These are phyloP conservation scores for Aspergillus conjunctus DNA, from an alignment of 495 filamentous ascomycete species.

Conservation along the genomic window DNA sequence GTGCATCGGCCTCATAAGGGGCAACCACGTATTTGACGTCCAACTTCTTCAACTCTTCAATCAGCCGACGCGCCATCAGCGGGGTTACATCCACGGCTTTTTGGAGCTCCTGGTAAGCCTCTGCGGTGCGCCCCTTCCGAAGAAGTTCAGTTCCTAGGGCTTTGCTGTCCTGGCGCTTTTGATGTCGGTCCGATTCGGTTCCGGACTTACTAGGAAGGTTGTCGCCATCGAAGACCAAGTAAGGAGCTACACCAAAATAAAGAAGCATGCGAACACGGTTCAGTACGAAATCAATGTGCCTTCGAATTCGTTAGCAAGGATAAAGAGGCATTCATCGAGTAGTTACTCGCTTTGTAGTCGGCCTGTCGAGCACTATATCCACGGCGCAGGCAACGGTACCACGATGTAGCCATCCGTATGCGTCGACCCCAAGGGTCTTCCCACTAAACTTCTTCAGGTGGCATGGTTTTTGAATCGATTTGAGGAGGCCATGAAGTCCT, in stretches of 20 bases:
- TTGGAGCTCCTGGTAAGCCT: slow-evolving; percentile 85
- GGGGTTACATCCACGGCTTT: slow-evolving; percentile 97
- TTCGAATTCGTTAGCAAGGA: slow-evolving; percentile 33
- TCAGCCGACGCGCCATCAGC: slow-evolving; percentile 88
- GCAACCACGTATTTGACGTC: slow-evolving; percentile 88
- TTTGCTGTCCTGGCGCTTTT: slow-evolving; percentile 72
- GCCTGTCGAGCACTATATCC: slow-evolving; percentile 84
- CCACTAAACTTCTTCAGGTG: slow-evolving; percentile 86
- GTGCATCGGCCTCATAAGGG: slow-evolving; percentile 96
- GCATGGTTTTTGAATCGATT: slow-evolving; percentile 89
- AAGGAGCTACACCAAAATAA: slow-evolving; percentile 89
- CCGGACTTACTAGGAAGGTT: slow-evolving; percentile 91
- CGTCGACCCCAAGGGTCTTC: slow-evolving; percentile 89
- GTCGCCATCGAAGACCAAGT: slow-evolving; percentile 94
- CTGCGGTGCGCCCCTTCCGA: slow-evolving; percentile 72
- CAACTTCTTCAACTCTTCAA: slow-evolving; percentile 82
- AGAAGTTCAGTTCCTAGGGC: slow-evolving; percentile 76
- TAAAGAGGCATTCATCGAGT: neutral
- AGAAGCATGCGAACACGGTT: slow-evolving; percentile 88
- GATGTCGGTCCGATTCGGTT: slow-evolving; percentile 76
- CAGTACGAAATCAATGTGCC: slow-evolving; percentile 91
- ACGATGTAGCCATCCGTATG: slow-evolving; percentile 97
- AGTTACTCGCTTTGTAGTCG: slow-evolving; percentile 72
- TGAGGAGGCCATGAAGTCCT: slow-evolving; percentile 90
- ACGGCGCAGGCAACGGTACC: slow-evolving; percentile 89